Evolutionary conservation across 2,329 filamentous ascomycete species (phyloP), one percentile per base, ranked within the genome.

Genomic region (Trichoderma simmonsii): DNA sequence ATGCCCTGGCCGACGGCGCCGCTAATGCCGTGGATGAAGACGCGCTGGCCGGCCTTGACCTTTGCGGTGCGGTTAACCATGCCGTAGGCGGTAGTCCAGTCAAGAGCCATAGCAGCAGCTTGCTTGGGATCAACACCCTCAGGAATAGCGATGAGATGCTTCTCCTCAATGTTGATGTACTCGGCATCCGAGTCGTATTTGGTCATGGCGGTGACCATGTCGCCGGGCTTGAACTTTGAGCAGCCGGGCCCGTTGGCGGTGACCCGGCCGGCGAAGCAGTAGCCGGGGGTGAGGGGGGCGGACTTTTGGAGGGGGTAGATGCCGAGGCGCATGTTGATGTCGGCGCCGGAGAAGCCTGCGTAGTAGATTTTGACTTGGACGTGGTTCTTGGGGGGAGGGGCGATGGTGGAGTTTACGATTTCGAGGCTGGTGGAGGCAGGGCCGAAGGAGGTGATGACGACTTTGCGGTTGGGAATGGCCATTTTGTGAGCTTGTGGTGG

Each of bases 1-100:
- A 82, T 54, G 0, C 81, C 85, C 68, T 79, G 82, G 21, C 85
- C 85, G 1, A 87, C 85, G 8, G 85, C 84, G 34, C 85, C 85
- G 73, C 84, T 86, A 28, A 86, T 77, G 43, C 85, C 84, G 76
- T 87, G 86, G 21, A 87, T 77, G 74, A 87, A 87, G 59, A 87
- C 84, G 26, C 82, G 81, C 70, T 85, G 81, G 34, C 84, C 85
- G 32, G 79, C 77, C 1, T 77, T 63, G 2, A 87, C 83, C 36
- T 82, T 79, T 3, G 83, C 83, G 3, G 73, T 74, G 51, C 77
- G 81, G 26, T 80, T 72, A 9, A 83, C 80, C 76, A 85, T 79
- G 14, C 76, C 77, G 70, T 80, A 82, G 0, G 82, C 83, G 0
- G 83, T 83, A 34, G 74, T 81, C 85, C 86, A 87, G 77, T 87